These are phyloP conservation scores for Paraurostyla sp. DNA, from an alignment of 73 alveolate species.

Conservation along the genomic window DNA sequence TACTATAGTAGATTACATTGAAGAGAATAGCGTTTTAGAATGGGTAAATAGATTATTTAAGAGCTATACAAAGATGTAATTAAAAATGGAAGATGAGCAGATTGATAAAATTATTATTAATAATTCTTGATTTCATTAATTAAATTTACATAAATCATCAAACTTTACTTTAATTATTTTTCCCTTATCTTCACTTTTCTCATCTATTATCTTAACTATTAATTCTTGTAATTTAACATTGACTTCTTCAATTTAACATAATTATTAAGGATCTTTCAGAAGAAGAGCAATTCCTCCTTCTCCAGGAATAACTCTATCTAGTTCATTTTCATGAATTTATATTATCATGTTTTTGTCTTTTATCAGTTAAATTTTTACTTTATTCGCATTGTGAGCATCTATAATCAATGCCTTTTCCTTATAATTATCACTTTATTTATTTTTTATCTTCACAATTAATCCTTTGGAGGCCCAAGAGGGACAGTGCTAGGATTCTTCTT, in stretches of 20 bases:
- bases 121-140: conserved; percentile 17
- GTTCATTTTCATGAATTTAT: neutral
- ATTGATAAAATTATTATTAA: neutral
- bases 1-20: neutral
- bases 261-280: neutral
- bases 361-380: neutral
- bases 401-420: neutral
- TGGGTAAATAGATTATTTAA: neutral
- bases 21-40: neutral
- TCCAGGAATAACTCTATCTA: conserved; percentile 20
- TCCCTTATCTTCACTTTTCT: neutral
- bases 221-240: neutral
- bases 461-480: neutral
- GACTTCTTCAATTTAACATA: neutral
- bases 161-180: neutral
- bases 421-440: neutral
- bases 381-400: neutral
- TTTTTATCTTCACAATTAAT: conserved; percentile 28
- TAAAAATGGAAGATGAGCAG: neutral
- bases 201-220: neutral
- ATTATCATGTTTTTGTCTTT: neutral
- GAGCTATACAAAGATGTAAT: neutral
- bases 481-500: neutral
- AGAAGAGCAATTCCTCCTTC: conserved; percentile 31
- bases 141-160: conserved; percentile 47